Evolutionary conservation across 163 green algal species (phyloP).

Genomic region (Scenedesmus sp.): DNA sequence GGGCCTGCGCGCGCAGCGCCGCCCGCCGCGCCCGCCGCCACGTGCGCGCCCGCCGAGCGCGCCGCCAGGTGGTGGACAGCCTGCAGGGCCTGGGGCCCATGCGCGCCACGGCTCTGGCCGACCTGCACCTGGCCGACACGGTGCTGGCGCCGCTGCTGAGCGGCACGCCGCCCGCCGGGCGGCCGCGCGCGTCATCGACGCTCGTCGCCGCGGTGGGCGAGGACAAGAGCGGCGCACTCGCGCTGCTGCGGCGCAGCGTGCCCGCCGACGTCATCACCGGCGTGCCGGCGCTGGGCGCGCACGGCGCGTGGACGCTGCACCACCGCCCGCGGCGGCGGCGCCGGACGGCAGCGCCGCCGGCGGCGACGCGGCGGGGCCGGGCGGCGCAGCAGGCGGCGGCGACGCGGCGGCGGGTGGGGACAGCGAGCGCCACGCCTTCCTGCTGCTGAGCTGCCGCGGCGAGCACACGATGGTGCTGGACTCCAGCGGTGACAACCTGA

Average conservation of each 20-base stretch:
- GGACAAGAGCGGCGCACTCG: slow-evolving; percentile 77
- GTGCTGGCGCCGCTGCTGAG: not conserved
- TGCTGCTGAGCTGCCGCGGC: slow-evolving; percentile 72
- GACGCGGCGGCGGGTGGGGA: not conserved
- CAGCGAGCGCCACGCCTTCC: slow-evolving; percentile 76
- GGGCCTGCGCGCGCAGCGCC: no score
- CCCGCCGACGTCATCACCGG: slow-evolving; percentile 82
- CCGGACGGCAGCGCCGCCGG: not conserved
- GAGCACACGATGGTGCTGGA: slow-evolving; percentile 80
- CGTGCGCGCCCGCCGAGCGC: no score
- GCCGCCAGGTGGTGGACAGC: slow-evolving; percentile 66
- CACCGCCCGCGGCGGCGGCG: slow-evolving; percentile 35
- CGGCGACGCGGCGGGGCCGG: not conserved
- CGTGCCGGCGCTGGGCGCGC: slow-evolving; percentile 69
- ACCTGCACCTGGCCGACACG: slow-evolving; percentile 34
- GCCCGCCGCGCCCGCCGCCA: no score
- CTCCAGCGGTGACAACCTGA: slow-evolving; percentile 68
- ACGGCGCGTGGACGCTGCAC: slow-evolving; percentile 83
- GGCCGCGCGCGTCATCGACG: not conserved
- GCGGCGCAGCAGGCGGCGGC: not conserved
- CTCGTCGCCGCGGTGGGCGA: slow-evolving; percentile 60
- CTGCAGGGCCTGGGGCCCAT: slow-evolving; percentile 70
- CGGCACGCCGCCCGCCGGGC: not conserved
- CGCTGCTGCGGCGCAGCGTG: slow-evolving; percentile 78
- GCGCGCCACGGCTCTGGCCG: slow-evolving; percentile 55